Base-by-base conservation (phyloP, 2,329 filamentous ascomycete genomes). In the Pseudopithomyces maydicus region DNA sequence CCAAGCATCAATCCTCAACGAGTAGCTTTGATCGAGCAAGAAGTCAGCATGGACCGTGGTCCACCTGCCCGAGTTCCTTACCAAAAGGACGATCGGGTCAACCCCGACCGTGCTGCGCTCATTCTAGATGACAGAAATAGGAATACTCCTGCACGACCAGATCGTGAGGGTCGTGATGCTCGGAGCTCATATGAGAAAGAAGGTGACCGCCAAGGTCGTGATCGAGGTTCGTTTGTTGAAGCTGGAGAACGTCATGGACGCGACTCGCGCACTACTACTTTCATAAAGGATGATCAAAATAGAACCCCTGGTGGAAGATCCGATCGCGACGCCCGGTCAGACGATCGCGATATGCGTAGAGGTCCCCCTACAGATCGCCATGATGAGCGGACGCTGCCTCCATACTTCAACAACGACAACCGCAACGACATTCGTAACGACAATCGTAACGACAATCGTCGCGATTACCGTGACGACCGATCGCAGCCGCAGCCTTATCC, bases 21-120 rank as follows among this genome's bases (percentile, higher is more conserved):
- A 29, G 48, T 36, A 20, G 48, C 48, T n/a, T 14, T 42, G 33
- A 51, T 51, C 5, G 38, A 51, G 17, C 33, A 51, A n/a, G 36
- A 42, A 41, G 38, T 77, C 45, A 76, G 78, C 50, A 74, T 36
- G 19, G 45, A 48, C 3, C 45, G 45, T 8, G 45, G 45, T 3
- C 45, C 32, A 48, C 32, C 76, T 12, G 76, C 72, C 17, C 74
- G 77, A n/a, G 64, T 73, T 50, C 70, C 75, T 7, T 55, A 76
- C 44, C 74, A 78, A 17, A 67, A 72, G 23, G 62, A 57, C 7
- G 66, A 70, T 32, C 41, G 60, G 20, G 66, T 78, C 50, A 77
- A 78, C 52, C 74, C 76, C 14, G 77, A 73, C 15, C 74, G 77
- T n/a, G 64, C 74, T 53, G 73, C 74, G 11, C 54, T 76, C 36